These are phyloP conservation scores for Dactylellina parvicollis DNA, from an alignment of 2,329 filamentous ascomycete species.

Conservation along the genomic window DNA sequence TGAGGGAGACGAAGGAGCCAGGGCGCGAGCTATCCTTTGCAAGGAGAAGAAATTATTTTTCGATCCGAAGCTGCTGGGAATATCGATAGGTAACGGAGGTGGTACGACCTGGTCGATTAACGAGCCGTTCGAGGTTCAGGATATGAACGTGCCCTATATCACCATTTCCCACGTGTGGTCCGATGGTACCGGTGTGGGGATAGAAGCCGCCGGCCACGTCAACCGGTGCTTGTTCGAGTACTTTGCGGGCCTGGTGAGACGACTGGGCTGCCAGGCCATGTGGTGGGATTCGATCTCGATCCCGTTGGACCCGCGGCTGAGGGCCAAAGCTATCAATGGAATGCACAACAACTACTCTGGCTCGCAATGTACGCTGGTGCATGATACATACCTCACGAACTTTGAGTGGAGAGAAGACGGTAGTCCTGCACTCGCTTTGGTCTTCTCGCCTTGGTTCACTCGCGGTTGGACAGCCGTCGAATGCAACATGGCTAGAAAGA, in stretches of 20 bases:
- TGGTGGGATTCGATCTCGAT: conserved; percentile 60
- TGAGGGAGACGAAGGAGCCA: not conserved
- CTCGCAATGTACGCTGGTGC: conserved; percentile 55
- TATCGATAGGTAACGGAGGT: conserved; percentile 11
- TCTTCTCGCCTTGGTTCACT: conserved; percentile 58
- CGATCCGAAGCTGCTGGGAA: conserved; percentile 1
- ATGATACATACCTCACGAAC: conserved; percentile 52
- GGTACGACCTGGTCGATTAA: conserved; percentile 27
- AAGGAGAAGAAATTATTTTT: conserved; percentile 15
- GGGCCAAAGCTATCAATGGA: conserved; percentile 50
- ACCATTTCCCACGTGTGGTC: conserved; percentile 60
- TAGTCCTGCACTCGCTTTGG: conserved; percentile 55
- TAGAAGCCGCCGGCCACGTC: conserved; percentile 55
- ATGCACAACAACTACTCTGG: conserved; percentile 59
- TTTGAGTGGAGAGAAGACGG: conserved; percentile 55
- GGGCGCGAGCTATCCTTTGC: not conserved
- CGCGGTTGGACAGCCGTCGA: conserved; percentile 58
- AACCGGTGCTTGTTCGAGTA: conserved; percentile 58
- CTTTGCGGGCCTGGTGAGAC: conserved; percentile 54
- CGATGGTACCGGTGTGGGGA: conserved; percentile 58
- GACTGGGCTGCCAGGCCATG: conserved; percentile 56
- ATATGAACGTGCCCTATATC: conserved; percentile 32
- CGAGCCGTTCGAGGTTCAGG: conserved; percentile 24
- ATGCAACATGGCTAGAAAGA: conserved; percentile 52
- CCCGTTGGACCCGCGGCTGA: conserved; percentile 51